These are phyloP conservation scores for Pseudocercospora crystallina DNA, from an alignment of 2,329 filamentous ascomycete species.

Conservation along the genomic window DNA sequence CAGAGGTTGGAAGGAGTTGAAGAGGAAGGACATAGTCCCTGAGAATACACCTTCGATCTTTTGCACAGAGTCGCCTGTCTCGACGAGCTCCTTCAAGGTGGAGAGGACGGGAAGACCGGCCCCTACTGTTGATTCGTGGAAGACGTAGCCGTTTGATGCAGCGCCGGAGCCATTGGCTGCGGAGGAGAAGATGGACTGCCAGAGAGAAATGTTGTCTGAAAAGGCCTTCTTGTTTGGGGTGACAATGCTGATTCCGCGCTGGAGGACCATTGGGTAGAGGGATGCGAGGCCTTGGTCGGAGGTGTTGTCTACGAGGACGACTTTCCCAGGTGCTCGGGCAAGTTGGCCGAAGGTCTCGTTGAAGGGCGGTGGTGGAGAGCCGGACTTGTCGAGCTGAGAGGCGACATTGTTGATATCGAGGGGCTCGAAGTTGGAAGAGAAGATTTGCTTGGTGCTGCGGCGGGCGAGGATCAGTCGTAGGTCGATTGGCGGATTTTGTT, in stretches of 20 bases:
- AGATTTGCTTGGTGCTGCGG: conserved; percentile 79
- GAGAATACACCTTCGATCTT: conserved; percentile 97
- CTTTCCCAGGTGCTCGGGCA: conserved; percentile 71
- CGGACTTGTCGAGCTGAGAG: conserved; percentile 61
- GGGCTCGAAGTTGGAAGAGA: conserved; percentile 69
- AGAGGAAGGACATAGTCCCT: conserved; percentile 95
- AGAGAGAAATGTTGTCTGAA: conserved; percentile 75
- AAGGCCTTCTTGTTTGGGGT: conserved; percentile 99
- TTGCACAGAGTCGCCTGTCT: conserved; percentile 86
- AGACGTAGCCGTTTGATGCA: conserved; percentile 68
- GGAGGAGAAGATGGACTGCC: conserved; percentile 81
- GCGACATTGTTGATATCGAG: conserved; percentile 64
- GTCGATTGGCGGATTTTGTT: conserved; percentile 57
- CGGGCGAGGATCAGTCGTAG: conserved; percentile 81
- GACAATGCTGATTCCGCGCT: conserved; percentile 81
- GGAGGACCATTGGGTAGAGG: conserved; percentile 77
- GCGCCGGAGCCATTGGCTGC: conserved; percentile 59
- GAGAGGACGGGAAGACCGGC: conserved; percentile 92
- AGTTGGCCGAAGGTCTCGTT: conserved; percentile 76
- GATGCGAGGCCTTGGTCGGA: conserved; percentile 83
- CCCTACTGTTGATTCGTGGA: conserved; percentile 93
- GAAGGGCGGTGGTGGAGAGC: conserved; percentile 64
- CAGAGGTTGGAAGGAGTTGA: conserved; percentile 92
- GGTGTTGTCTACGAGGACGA: conserved; percentile 92
- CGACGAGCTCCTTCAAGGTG: conserved; percentile 88